phyloP scores from a whole-genome alignment of 78 protist species.

The Dictyostelium purpureum region DNA sequence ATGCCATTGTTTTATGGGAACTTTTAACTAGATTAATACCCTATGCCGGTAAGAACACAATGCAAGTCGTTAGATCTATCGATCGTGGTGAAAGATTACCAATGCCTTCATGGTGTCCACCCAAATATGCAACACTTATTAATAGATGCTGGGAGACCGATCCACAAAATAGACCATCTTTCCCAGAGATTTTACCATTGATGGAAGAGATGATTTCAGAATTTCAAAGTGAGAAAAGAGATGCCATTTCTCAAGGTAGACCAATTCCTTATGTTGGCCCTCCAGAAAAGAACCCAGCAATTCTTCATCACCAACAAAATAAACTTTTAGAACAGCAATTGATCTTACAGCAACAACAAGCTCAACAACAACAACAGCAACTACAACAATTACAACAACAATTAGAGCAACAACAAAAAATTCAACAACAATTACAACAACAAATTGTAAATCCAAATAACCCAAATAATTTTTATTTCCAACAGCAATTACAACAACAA shows the following conservation, averaged over 20 bases:
- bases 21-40: slow-evolving; percentile 72
- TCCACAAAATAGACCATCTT: slow-evolving; percentile 69
- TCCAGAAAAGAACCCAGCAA: neutral
- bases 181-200: slow-evolving; percentile 63
- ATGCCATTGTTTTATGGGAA: slow-evolving; percentile 75
- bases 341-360: neutral
- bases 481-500: slow-evolving; percentile 11
- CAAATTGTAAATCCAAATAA: slow-evolving; percentile 2
- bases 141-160: slow-evolving; percentile 79
- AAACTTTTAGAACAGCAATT: slow-evolving; percentile 7
- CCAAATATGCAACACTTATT: slow-evolving; percentile 33
- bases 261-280: slow-evolving; percentile 59
- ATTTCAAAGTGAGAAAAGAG: slow-evolving; percentile 50
- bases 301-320: slow-evolving; percentile 1
- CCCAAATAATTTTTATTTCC: slow-evolving; percentile 4
- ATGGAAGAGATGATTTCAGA: slow-evolving; percentile 57
- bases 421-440: slow-evolving; percentile 23
- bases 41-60: slow-evolving; percentile 73
- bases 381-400: slow-evolving; percentile 27
- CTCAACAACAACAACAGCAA: slow-evolving; percentile 46
- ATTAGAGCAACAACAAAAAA: slow-evolving; percentile 11
- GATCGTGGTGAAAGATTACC: slow-evolving; percentile 69
- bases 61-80: slow-evolving; percentile 68
- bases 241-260: slow-evolving; percentile 18
- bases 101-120: slow-evolving; percentile 73